phyloP scores from a whole-genome alignment of 495 filamentous ascomycete species.

The Rostrohypoxylon terebratum region DNA sequence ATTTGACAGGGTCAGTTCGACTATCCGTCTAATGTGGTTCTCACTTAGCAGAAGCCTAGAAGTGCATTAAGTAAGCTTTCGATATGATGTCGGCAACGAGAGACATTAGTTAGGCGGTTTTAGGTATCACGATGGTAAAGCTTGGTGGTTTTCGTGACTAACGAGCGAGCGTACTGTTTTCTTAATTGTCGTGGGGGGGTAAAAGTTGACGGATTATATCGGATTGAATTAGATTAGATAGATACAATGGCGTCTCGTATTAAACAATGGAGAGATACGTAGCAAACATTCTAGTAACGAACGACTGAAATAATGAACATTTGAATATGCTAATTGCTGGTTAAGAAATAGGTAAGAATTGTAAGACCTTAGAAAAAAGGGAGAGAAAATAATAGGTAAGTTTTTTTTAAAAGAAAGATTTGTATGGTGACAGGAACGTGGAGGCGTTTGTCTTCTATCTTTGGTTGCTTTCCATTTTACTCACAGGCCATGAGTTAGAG shows the following conservation, averaged over 20 bases:
- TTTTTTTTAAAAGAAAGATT: slow-evolving; percentile 9
- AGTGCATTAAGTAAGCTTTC: slow-evolving; percentile 1
- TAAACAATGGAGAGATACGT: slow-evolving; percentile 18
- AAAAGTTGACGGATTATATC: slow-evolving; percentile 17
- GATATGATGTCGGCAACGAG: slow-evolving; percentile 12
- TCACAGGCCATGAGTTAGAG: slow-evolving; percentile 21
- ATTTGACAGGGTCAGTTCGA: slow-evolving; percentile 12
- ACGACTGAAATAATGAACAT: slow-evolving; percentile 23
- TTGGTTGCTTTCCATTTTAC: slow-evolving; percentile 20
- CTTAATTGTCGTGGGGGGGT: slow-evolving; percentile 14
- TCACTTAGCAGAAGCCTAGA: slow-evolving; percentile 26
- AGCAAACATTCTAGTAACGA: slow-evolving; percentile 31
- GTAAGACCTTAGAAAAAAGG: slow-evolving; percentile 6
- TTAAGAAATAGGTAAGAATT: not conserved
- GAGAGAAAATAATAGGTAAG: slow-evolving; percentile 11
- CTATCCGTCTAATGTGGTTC: slow-evolving; percentile 1
- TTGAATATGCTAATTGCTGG: not conserved
- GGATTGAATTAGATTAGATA: slow-evolving; percentile 27
- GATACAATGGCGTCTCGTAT: slow-evolving; percentile 31
- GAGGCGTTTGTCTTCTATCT: slow-evolving; percentile 41
- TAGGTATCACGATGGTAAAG: slow-evolving; percentile 27
- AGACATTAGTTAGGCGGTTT: slow-evolving; percentile 10
- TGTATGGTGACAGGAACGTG: slow-evolving; percentile 26
- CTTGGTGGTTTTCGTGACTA: slow-evolving; percentile 33
- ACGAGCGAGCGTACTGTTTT: slow-evolving; percentile 32